Percentiles rank a stretch among this genome's conserved stretches.
These are phyloP conservation scores for Apiotrichum akiyoshidainum DNA, from an alignment of 1,284 basidiomycete genomes.

Conservation along the genomic window DNA sequence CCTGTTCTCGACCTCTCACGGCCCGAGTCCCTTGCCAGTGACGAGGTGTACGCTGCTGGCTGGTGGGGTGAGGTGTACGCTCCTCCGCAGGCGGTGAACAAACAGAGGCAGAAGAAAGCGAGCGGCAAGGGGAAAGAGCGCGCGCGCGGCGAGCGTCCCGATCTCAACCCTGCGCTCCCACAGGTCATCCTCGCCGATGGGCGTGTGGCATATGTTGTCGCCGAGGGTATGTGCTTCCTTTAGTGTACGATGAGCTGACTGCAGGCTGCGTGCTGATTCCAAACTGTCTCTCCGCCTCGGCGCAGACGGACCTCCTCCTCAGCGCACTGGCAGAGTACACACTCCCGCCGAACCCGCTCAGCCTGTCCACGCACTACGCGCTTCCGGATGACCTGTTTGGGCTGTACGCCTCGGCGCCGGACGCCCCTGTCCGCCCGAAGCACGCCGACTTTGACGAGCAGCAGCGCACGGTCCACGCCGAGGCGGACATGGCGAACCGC, in stretches of 20 bases:
- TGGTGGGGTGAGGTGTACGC: slow-evolving; percentile 38
- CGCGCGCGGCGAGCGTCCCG: slow-evolving; percentile 30
- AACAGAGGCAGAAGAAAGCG: slow-evolving; percentile 2
- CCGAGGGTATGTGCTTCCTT: slow-evolving; percentile 29
- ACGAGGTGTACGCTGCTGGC: slow-evolving; percentile 43
- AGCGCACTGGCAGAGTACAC: slow-evolving; percentile 74
- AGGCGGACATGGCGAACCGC: slow-evolving; percentile 1
- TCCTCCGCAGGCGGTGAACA: background rate
- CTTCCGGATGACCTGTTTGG: slow-evolving; percentile 62
- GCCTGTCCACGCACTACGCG: slow-evolving; percentile 76
- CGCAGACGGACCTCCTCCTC: slow-evolving; percentile 64
- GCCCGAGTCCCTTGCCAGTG: slow-evolving; percentile 28
- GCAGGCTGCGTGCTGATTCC: slow-evolving; percentile 78
- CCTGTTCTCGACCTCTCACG: slow-evolving; percentile 44
- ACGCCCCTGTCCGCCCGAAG: slow-evolving; percentile 27
- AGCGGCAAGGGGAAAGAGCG: slow-evolving; percentile 27
- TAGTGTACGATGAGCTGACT: background rate
- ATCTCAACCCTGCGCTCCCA: slow-evolving; percentile 1
- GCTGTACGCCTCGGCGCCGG: slow-evolving; percentile 46
- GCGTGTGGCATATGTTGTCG: slow-evolving; percentile 35
- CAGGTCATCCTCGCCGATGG: slow-evolving; percentile 27
- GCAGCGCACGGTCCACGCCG: background rate
- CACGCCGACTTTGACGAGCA: slow-evolving; percentile 17
- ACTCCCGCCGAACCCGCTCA: slow-evolving; percentile 73
- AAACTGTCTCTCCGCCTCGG: slow-evolving; percentile 59